Base-by-base conservation (phyloP, 2,329 filamentous ascomycete genomes). In the Aureobasidium uvarum region DNA sequence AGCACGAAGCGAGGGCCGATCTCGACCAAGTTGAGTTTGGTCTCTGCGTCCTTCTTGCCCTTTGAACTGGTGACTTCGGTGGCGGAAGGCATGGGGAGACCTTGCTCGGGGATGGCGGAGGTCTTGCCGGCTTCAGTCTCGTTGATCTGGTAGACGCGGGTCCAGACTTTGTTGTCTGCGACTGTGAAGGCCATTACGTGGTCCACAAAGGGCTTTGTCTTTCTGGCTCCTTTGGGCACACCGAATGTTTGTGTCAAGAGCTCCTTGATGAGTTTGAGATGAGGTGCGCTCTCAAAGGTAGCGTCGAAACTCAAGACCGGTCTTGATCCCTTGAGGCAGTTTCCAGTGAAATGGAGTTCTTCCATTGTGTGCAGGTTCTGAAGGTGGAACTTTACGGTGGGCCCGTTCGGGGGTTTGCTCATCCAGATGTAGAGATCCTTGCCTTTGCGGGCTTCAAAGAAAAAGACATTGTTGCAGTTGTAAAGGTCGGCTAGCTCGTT, bases 361-460 rank as follows among this genome's bases (percentile, higher is more conserved):
- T 94, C 92, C 91, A 96, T 96, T 11, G 94, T 97, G 80, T 97
- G 93, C 74, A 97, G 67, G 65, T 77, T 77, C 60, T 95, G 91
- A 60, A 92, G 82, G 74, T 95, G 90, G 77, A 95, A 84, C 72
- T 89, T 89, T 68, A 89, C 80, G 1, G 87, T 89, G 36, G 89
- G 89, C 0, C 89, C 90, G 72, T 93, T 96, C 6, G 94, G 95
- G 1, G 92, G 89, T 75, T 96, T 96, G 77, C 89, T 88, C 74
- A 97, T 85, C 92, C 92, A 97, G 68, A 96, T 82, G 78, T 98
- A 99, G 23, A 98, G 82, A 81, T 98, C 95, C 79, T 96, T 89
- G 67, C 89, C 91, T 79, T 98, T 99, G 67, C 93, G 85, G 52
- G 93, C 93, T 80, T 99, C 94, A 75, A 97, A 96, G 81, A 96